A percentile compares a stretch with the other conserved stretches of the same genome.
Evolutionary conservation across 176 grass and related monocot species (phyloP).

Genomic region (Thalia dealbata): DNA sequence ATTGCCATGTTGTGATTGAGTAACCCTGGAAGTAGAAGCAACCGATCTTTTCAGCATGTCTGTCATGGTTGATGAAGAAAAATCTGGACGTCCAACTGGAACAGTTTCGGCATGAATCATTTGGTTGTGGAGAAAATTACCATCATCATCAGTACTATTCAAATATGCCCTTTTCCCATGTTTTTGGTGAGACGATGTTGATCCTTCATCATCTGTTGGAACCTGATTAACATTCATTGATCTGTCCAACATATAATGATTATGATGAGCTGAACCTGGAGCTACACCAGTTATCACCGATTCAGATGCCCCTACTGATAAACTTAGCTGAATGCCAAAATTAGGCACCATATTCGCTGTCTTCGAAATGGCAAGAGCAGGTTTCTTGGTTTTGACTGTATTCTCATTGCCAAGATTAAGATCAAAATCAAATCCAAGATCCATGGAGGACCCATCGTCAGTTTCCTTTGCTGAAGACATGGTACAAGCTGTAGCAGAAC

Average conservation of each 20-base stretch:
- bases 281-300: conserved; percentile 12
- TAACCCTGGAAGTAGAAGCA: conserved; percentile 26
- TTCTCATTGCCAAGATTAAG: conserved; percentile 15
- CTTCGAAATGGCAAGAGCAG: conserved; percentile 7
- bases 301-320: conserved; percentile 18
- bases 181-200: conserved; percentile 58
- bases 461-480: conserved; percentile 14
- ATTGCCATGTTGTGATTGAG: conserved; percentile 22
- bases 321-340: conserved; percentile 19
- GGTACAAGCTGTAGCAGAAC: conserved; percentile 11
- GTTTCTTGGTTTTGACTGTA: conserved; percentile 5
- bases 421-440: conserved; percentile 16
- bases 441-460: conserved; percentile 15
- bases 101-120: conserved; percentile 9
- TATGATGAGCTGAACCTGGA: background rate
- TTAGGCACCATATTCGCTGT: background rate
- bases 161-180: conserved; percentile 46
- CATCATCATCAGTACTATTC: conserved; percentile 19
- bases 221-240: background rate
- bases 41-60: conserved; percentile 30
- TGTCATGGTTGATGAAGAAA: conserved; percentile 14
- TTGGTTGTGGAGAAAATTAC: conserved; percentile 16
- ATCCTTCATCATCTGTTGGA: conserved; percentile 52
- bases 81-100: conserved; percentile 5
- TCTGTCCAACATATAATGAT: conserved; percentile 5